phyloP scores from a whole-genome alignment of 208 protist genomes.

The Histomonas meleagridis region DNA sequence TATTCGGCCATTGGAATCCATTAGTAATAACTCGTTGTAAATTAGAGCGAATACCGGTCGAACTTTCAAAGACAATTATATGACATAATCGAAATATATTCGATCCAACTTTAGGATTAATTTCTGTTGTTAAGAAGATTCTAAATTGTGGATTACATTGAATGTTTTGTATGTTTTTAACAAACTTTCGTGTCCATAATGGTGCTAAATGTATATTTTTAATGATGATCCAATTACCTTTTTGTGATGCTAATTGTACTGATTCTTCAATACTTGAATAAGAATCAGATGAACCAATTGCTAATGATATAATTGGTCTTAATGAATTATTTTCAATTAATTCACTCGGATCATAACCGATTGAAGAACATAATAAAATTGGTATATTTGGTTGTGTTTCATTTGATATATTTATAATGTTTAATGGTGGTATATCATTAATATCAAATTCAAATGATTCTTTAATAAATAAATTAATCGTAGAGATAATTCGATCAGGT shows the following conservation, averaged over 20 bases:
- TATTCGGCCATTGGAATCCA: conserved; percentile 49
- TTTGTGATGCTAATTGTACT: conserved; percentile 62
- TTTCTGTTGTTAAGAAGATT: conserved; percentile 86
- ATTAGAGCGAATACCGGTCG: conserved; percentile 78
- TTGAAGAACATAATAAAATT: conserved; percentile 65
- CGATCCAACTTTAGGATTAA: conserved; percentile 55
- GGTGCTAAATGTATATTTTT: conserved; percentile 93
- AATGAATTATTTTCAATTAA: conserved; percentile 70
- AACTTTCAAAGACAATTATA: conserved; percentile 70
- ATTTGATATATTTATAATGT: conserved; percentile 51
- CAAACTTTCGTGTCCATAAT: conserved; percentile 72
- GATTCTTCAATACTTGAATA: conserved; percentile 71
- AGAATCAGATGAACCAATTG: conserved; percentile 82
- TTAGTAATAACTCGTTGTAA: conserved; percentile 61
- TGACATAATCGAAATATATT: conserved; percentile 41
- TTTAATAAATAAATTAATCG: conserved; percentile 47
- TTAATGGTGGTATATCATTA: not conserved
- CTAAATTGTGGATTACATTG: conserved; percentile 66
- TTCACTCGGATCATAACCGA: conserved; percentile 74
- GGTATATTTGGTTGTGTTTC: conserved; percentile 54
- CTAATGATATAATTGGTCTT: conserved; percentile 56
- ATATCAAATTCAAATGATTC: conserved; percentile 53
- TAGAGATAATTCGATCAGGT: conserved; percentile 53
- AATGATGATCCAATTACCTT: conserved; percentile 79
- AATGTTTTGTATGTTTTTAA: conserved; percentile 79